Conservation (phyloP, 345 rosid species). For the Syzygium aqueum region DNA sequence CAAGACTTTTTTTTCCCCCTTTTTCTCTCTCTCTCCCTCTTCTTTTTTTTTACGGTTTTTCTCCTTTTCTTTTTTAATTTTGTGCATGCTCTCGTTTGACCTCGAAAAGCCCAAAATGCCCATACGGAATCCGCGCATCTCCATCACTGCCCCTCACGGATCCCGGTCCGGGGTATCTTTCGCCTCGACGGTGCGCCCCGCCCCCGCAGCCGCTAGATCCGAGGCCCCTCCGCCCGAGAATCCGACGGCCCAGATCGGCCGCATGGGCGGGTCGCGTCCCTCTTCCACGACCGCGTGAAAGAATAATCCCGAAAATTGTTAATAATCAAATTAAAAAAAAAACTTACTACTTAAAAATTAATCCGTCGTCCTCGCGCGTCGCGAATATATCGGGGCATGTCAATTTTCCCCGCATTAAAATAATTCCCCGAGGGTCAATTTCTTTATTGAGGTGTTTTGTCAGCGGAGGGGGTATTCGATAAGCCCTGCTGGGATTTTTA, state of each 20-base stretch:
- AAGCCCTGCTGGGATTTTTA: no score
- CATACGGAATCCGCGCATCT: neutral
- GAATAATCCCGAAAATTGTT: neutral
- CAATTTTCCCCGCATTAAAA: neutral
- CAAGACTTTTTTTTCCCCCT: neutral
- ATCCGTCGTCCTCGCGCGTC: neutral
- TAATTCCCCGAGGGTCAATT: neutral
- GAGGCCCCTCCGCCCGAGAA: neutral
- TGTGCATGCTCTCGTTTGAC: slow-evolving; percentile 3
- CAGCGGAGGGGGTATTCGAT: no score
- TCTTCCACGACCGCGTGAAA: neutral
- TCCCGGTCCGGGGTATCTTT: neutral
- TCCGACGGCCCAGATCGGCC: slow-evolving; percentile 20
- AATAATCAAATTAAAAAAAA: no score
- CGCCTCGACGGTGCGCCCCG: neutral
- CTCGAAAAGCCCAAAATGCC: slow-evolving; percentile 10
- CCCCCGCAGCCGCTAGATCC: neutral
- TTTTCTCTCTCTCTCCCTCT: neutral
- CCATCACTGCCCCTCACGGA: slow-evolving; percentile 4
- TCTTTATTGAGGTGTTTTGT: neutral
- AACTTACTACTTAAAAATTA: no score
- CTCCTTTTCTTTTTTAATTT: rapidly evolving
- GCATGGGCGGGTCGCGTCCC: neutral
- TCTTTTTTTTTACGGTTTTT: neutral
- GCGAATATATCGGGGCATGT: neutral